phyloP scores from a whole-genome alignment of 164 flowering plant species.

The Dillenia turbinata region DNA sequence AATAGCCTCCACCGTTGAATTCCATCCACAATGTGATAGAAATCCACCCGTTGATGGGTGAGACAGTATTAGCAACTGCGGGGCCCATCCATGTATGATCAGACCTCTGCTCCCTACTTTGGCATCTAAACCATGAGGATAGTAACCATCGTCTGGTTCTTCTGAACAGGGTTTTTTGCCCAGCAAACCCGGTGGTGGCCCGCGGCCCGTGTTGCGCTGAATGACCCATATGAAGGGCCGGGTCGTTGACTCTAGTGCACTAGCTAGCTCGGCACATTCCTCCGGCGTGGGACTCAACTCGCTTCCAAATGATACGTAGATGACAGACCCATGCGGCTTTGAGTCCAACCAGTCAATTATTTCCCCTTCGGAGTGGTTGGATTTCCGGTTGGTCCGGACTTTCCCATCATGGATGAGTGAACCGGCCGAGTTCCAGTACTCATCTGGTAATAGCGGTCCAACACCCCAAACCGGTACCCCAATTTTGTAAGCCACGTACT shows the following conservation, averaged over 20 bases:
- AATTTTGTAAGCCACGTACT: constrained; percentile 28
- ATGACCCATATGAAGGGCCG: constrained; percentile 55
- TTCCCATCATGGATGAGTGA: constrained; percentile 29
- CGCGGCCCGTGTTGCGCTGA: constrained; percentile 16
- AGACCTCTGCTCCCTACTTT: constrained; percentile 41
- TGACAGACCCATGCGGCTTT: constrained; percentile 35
- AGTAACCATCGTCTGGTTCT: constrained; percentile 13
- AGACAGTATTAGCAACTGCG: constrained; percentile 61
- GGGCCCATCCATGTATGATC: constrained; percentile 69
- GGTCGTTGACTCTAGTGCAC: constrained; percentile 24
- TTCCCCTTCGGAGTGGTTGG: constrained; percentile 31
- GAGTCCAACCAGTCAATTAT: constrained; percentile 34
- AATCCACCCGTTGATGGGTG: constrained; percentile 61
- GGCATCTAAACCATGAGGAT: constrained; percentile 30
- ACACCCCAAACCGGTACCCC: constrained; percentile 52
- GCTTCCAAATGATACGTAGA: constrained; percentile 41
- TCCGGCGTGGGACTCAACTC: constrained; percentile 29
- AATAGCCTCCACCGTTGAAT: constrained; percentile 56
- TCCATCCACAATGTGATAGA: constrained; percentile 73
- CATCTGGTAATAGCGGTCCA: constrained; percentile 60
- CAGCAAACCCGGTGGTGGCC: constrained; percentile 5
- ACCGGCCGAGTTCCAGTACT: constrained; percentile 40
- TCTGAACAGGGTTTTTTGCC: neutral
- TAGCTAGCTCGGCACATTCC: constrained; percentile 25
- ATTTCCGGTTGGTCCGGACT: constrained; percentile 17